Base-by-base conservation (phyloP, 1,139 yeast species). In the Candida sp. region DNA sequence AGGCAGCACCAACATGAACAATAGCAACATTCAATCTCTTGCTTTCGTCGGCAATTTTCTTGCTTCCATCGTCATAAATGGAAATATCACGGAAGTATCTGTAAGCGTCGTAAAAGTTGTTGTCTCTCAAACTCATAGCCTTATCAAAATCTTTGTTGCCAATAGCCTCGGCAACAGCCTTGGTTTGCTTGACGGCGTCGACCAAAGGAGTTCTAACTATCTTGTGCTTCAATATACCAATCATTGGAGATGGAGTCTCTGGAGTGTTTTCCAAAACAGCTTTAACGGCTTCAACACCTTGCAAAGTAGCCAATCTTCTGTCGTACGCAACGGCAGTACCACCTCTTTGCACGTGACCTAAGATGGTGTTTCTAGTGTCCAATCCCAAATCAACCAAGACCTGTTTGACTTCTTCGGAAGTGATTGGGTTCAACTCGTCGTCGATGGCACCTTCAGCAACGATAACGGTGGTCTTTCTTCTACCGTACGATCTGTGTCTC, bases 301-400 rank as follows among this genome's bases (percentile, higher is more conserved):
- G 99, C 61, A 93, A 70, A 25, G 99, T 93, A 32, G 98, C 97
- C 58, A 94, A 74, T 66, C 89, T 73, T 63, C 99, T 84, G 69
- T 94, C 99, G 66, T 78, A 88, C 3, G 98, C 98, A 50, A 92
- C 97, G 3, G 99, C 98, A 42, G 96, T 82, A 68, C 99, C 99
- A 73, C 99, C 99, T 74, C 99, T 86, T 77, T 94, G 99, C 47
- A 94, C 97, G 68, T 94, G 99, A 40, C 99, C 99, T 59, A 94
- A 79, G 27, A 96, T 91, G 47, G 99, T 94, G 62, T 93, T 88
- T 70, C 99, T 84, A 23, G 98, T 93, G 66, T 94, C 99, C 50
- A 94, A 80, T 6, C 97, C 97, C 58, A 93, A 79, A 49, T 84
- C 86, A 46, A 87, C 94, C 56, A 94, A 80, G 12, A 87, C 91